A percentile compares a stretch with the other conserved stretches of the same genome.
phyloP scores from a whole-genome alignment of 2,329 filamentous ascomycete species.

The Colletotrichum sp. region DNA sequence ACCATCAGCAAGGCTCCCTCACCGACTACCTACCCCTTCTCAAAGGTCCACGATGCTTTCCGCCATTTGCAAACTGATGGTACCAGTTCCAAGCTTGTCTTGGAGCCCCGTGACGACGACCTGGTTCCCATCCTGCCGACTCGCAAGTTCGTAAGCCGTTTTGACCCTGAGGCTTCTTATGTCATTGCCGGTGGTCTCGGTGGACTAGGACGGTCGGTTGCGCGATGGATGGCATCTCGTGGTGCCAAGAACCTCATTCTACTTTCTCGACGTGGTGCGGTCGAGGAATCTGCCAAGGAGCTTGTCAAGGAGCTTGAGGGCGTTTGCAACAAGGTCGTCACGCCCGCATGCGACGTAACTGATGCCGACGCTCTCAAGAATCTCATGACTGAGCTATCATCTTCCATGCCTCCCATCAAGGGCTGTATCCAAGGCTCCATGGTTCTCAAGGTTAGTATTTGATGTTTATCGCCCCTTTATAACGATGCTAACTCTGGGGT shows the following conservation, averaged over 20 bases:
- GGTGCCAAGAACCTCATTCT: slow-evolving; percentile 33
- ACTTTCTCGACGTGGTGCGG: slow-evolving; percentile 30
- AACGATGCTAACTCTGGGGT: background rate
- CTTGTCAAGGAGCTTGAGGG: slow-evolving; percentile 23
- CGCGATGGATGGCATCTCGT: slow-evolving; percentile 28
- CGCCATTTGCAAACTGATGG: slow-evolving; percentile 18
- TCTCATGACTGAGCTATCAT: background rate
- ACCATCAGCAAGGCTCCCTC: background rate
- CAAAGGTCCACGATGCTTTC: slow-evolving; percentile 21
- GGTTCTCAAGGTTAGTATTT: slow-evolving; percentile 24
- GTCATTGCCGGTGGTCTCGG: slow-evolving; percentile 26
- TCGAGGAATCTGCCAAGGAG: slow-evolving; percentile 15
- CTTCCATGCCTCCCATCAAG: slow-evolving; percentile 15
- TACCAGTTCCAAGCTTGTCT: background rate
- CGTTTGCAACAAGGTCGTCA: background rate
- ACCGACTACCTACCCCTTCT: background rate
- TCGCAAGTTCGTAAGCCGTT: background rate
- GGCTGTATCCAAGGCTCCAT: slow-evolving; percentile 23
- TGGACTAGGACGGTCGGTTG: slow-evolving; percentile 27
- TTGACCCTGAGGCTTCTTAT: slow-evolving; percentile 19
- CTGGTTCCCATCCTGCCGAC: background rate
- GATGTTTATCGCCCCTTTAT: background rate
- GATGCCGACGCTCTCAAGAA: background rate
- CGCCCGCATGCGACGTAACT: slow-evolving; percentile 24
- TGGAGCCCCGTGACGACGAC: background rate